phyloP scores from a whole-genome alignment of 306 rosid species.

The Psophocarpus tetragonolobus region DNA sequence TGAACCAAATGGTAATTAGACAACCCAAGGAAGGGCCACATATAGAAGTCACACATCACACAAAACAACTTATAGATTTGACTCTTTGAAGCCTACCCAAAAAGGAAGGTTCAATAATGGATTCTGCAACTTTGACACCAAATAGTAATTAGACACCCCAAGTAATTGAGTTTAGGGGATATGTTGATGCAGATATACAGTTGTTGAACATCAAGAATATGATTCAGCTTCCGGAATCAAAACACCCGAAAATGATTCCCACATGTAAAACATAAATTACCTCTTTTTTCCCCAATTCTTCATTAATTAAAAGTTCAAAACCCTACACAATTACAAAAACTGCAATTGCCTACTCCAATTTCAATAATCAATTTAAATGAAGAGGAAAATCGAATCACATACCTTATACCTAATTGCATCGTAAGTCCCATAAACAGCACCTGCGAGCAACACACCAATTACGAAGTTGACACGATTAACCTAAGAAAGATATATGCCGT shows the following conservation, averaged over 20 bases:
- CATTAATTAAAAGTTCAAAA: not conserved
- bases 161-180: too few relatives aligned
- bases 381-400: not conserved
- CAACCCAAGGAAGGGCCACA: too few relatives aligned
- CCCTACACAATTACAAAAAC: not conserved
- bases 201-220: too few relatives aligned
- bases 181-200: too few relatives aligned
- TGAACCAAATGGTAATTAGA: too few relatives aligned
- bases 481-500: conserved; percentile 9
- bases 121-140: too few relatives aligned
- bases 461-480: conserved; percentile 2
- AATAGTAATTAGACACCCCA: too few relatives aligned
- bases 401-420: conserved; percentile 56
- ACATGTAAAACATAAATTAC: not conserved
- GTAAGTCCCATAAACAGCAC: conserved; percentile 57
- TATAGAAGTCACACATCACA: too few relatives aligned
- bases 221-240: conserved; percentile 1
- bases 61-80: too few relatives aligned
- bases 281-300: not conserved
- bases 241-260: not conserved
- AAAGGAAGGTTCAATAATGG: too few relatives aligned
- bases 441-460: conserved; percentile 27
- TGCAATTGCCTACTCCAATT: conserved; percentile 8
- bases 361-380: conserved; percentile 8
- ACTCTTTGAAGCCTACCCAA: too few relatives aligned